Conservation (phyloP, 2,329 filamentous ascomycete genomes). For the Corynespora cassiicola region DNA sequence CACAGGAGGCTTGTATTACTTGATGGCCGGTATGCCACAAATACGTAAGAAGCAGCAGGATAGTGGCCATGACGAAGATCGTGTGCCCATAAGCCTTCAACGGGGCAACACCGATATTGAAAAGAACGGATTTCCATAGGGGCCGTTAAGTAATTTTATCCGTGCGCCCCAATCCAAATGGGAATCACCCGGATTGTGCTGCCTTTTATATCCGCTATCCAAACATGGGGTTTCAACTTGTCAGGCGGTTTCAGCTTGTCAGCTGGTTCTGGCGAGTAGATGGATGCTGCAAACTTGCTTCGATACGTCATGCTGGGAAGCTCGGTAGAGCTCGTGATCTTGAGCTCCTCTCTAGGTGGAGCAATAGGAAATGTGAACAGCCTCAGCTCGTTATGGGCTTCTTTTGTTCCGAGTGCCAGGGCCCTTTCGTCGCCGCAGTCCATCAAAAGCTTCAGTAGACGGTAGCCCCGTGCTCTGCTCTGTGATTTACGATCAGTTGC, state of each 20-base stretch:
- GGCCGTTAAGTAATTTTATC: background rate
- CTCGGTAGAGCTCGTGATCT: background rate
- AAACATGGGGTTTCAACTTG: background rate
- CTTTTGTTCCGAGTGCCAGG: conserved; percentile 3
- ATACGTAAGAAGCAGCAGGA: background rate
- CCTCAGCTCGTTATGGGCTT: conserved; percentile 7
- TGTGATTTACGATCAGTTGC: background rate
- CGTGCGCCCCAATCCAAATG: background rate
- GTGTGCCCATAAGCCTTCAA: no score
- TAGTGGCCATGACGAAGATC: background rate
- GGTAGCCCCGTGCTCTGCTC: conserved; percentile 8
- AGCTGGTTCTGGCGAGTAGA: background rate
- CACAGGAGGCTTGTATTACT: conserved; percentile 4
- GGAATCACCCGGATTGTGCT: conserved; percentile 1
- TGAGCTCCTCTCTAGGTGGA: conserved; percentile 2
- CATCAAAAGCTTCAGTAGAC: conserved; percentile 3
- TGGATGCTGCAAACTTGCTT: conserved; percentile 3
- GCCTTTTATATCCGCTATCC: conserved; percentile 3
- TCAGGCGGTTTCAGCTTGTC: no score
- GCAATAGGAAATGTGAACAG: conserved; percentile 1
- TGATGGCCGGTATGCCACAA: conserved; percentile 7
- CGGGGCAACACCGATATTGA: conserved; percentile 7
- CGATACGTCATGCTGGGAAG: conserved; percentile 5
- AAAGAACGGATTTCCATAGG: conserved; percentile 1
- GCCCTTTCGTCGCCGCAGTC: conserved; percentile 1